phyloP scores from a whole-genome alignment of 148 eudicot species.

The Diospyros lotus region DNA sequence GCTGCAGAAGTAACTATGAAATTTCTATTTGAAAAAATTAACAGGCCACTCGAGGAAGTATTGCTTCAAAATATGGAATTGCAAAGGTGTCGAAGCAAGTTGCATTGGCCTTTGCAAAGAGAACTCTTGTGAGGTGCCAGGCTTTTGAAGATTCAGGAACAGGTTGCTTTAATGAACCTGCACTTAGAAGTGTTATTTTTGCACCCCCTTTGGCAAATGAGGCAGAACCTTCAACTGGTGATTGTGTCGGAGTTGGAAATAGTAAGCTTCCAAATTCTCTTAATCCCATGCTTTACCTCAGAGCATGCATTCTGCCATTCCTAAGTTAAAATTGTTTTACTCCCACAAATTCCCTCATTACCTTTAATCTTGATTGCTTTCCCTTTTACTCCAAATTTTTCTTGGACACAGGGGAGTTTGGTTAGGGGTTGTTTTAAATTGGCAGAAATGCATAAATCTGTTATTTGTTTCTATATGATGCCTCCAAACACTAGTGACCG shows the following conservation, averaged over 20 bases:
- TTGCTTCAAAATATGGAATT: slow-evolving; percentile 57
- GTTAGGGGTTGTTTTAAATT: neutral
- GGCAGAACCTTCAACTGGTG: slow-evolving; percentile 25
- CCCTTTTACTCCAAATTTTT: neutral
- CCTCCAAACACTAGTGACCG: neutral
- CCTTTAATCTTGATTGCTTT: slow-evolving; percentile 3
- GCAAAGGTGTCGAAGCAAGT: slow-evolving; percentile 70
- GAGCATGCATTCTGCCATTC: slow-evolving; percentile 31
- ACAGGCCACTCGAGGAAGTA: slow-evolving; percentile 80
- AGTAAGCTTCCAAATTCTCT: slow-evolving; percentile 8
- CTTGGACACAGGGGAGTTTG: neutral
- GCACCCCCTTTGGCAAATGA: slow-evolving; percentile 35
- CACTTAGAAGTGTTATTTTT: slow-evolving; percentile 59
- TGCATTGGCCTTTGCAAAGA: slow-evolving; percentile 76
- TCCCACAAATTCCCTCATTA: neutral
- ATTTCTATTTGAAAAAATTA: slow-evolving; percentile 3
- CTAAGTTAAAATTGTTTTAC: slow-evolving; percentile 1
- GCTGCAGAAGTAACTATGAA: slow-evolving; percentile 6
- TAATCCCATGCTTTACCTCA: slow-evolving; percentile 23
- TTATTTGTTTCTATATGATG: neutral
- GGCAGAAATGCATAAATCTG: neutral
- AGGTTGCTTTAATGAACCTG: slow-evolving; percentile 82
- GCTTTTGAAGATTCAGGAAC: slow-evolving; percentile 58
- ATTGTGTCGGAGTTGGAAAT: slow-evolving; percentile 25
- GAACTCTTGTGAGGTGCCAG: slow-evolving; percentile 68